A percentile compares a stretch with the other conserved stretches of the same genome.
These are phyloP conservation scores for Naganishia albida DNA, from an alignment of 1,284 basidiomycete genomes.

Conservation along the genomic window DNA sequence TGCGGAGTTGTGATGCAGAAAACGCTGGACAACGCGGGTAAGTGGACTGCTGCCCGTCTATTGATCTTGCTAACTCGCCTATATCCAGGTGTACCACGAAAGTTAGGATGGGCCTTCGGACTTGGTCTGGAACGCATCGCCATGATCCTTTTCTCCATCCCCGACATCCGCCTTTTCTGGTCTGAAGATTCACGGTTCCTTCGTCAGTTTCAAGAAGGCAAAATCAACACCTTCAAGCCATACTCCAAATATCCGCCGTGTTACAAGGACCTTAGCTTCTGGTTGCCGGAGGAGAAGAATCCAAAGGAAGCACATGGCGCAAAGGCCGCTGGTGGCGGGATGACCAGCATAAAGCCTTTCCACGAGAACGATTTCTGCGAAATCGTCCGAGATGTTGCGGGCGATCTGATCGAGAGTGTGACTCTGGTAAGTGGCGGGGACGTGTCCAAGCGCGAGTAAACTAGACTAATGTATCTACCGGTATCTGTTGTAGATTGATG, in stretches of 20 bases:
- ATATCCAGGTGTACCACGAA: constrained; percentile 68
- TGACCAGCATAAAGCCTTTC: constrained; percentile 52
- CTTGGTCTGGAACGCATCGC: constrained; percentile 96
- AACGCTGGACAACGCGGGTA: constrained; percentile 82
- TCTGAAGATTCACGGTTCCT: constrained; percentile 84
- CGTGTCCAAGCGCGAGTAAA: not conserved
- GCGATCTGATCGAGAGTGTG: constrained; percentile 89
- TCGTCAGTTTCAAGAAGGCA: constrained; percentile 75
- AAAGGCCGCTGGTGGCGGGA: constrained; percentile 37
- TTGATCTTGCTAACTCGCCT: not conserved
- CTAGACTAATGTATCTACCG: not conserved
- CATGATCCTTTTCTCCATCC: constrained; percentile 96
- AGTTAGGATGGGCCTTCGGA: constrained; percentile 97
- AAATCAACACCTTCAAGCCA: constrained; percentile 76
- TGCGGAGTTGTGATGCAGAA: constrained; percentile 89
- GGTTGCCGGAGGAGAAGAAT: constrained; percentile 62
- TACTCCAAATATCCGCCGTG: constrained; percentile 88
- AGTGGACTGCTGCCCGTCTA: constrained; percentile 45
- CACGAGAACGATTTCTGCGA: constrained; percentile 99
- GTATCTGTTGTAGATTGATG: constrained; percentile 70
- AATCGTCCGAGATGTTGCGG: constrained; percentile 84
- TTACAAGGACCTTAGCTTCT: constrained; percentile 90
- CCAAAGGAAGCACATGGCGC: constrained; percentile 26
- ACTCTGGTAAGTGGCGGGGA: constrained; percentile 62
- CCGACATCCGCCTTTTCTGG: constrained; percentile 99